Evolutionary conservation across 148 eudicot genomes (phyloP).

Genomic region (Amaranthus hypochondriacus): DNA sequence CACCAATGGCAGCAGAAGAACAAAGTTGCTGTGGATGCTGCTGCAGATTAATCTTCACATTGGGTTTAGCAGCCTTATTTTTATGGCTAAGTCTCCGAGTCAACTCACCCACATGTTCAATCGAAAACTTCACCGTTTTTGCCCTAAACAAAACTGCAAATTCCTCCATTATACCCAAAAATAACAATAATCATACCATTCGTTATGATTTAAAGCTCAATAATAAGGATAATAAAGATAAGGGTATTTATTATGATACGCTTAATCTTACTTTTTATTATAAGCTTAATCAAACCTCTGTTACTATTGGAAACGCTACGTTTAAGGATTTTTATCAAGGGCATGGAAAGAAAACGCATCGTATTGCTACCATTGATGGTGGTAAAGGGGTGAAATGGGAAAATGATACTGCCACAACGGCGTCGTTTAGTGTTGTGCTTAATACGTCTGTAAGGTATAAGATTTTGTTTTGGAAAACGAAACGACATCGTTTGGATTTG

Average conservation of each 20-base stretch:
- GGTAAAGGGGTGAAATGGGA: neutral
- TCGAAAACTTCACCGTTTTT: no score
- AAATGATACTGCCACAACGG: neutral
- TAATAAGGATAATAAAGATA: conserved; percentile 41
- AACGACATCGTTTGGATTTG: conserved; percentile 5
- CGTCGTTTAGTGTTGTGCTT: neutral
- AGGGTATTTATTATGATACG: conserved; percentile 45
- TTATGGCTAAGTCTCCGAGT: no score
- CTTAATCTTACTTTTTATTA: conserved; percentile 24
- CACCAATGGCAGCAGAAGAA: neutral
- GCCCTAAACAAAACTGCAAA: neutral
- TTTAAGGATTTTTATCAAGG: neutral
- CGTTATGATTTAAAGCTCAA: conserved; percentile 49
- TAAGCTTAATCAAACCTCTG: conserved; percentile 3
- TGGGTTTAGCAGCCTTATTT: no score
- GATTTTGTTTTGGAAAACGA: conserved; percentile 3
- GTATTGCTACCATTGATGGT: neutral
- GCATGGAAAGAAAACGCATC: neutral
- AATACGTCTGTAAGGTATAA: neutral
- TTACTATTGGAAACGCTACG: neutral
- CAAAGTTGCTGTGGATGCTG: no score
- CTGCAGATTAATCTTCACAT: no score
- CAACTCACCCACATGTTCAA: no score
- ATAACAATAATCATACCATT: conserved; percentile 24
- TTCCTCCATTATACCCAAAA: neutral